phyloP scores from a whole-genome alignment of 768 basidiomycete genomes.

The Amanita rimosa region DNA sequence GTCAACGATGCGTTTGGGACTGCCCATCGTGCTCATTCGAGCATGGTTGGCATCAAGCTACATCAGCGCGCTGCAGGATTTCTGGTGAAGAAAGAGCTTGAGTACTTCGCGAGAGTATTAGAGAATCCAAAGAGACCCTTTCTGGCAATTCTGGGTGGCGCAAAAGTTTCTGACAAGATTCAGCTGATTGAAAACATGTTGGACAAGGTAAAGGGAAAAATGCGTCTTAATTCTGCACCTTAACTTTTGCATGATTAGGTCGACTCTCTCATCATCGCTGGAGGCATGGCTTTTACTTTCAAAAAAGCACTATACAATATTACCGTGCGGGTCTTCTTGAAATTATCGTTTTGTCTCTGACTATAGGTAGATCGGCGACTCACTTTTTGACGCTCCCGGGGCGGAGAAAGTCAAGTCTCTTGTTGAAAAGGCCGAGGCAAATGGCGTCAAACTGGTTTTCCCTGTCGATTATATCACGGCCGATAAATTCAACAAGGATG shows the following conservation, averaged over 20 bases:
- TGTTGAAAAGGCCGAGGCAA: constrained; percentile 85
- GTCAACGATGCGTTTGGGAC: constrained; percentile 99
- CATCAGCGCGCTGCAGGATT: constrained; percentile 90
- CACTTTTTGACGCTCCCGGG: constrained; percentile 86
- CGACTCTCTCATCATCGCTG: constrained; percentile 90
- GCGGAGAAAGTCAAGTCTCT: constrained; percentile 75
- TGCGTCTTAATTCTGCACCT: background rate
- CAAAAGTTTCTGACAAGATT: constrained; percentile 99
- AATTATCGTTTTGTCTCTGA: background rate
- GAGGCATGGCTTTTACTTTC: constrained; percentile 99
- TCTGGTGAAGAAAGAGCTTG: constrained; percentile 97
- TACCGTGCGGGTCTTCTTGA: constrained; percentile 31
- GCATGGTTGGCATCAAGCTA: constrained; percentile 95
- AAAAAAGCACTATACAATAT: constrained; percentile 77
- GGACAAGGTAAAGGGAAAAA: constrained; percentile 61
- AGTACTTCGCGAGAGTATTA: constrained; percentile 96
- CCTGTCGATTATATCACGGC: constrained; percentile 91
- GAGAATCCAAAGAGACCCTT: constrained; percentile 93
- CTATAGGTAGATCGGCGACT: constrained; percentile 71
- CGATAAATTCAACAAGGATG: constrained; percentile 92
- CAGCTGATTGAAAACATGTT: constrained; percentile 98
- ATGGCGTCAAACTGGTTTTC: constrained; percentile 90
- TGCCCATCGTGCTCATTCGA: constrained; percentile 95
- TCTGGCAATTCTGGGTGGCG: constrained; percentile 96
- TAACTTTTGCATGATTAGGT: constrained; percentile 41